Evolutionary conservation across 2,329 filamentous ascomycete genomes (phyloP), one percentile per base, ranked within the genome.

Genomic region (Setomelanomma holmii): DNA sequence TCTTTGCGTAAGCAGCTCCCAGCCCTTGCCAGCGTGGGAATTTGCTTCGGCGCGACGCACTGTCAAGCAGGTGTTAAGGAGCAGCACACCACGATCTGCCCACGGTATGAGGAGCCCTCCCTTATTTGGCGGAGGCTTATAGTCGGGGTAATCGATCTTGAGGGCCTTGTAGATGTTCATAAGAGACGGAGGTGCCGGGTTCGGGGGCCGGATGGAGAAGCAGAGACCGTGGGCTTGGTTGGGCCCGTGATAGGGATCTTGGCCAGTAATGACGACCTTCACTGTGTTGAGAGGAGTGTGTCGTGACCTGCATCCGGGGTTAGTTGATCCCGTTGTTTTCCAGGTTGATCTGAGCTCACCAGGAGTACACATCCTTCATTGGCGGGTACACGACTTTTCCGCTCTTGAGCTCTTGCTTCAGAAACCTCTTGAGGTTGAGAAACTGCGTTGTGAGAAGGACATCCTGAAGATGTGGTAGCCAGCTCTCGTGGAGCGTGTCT

Each of bases 191-290:
- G 95, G 95, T 1, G 93, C 91, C 4, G 86, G 85, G 0, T 91
- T 96, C 0, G 95, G 95, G 3, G 93, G 88, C 8, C 90, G 90
- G 49, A 98, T 93, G 41, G 91, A 96, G 82, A 99, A 99, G 72
- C 90, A 93, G 53, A 99, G 87, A 38, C 95, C 95, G 75, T 98
- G 95, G 44, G 95, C 95, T 81, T 99, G 95, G 75, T 96, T 96
- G 73, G 86, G 75, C 74, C 96, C 96, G 80, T 99, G 95, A 76
- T 99, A 99, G 2, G 95, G 95, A 73, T 99, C 95, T 79, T 99
- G 95, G 60, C 95, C 95, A 48, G 98, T 77, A 69, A 99, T 92
- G 55, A 99, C 93, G 51, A 90, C 89, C 75, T 96, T 96, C 74
- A 98, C 93, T 12, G 83, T 88, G 78, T 88, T 80, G 64, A 99